Conservation (phyloP, 2,329 filamentous ascomycete species). For the Lomentospora prolificans region DNA sequence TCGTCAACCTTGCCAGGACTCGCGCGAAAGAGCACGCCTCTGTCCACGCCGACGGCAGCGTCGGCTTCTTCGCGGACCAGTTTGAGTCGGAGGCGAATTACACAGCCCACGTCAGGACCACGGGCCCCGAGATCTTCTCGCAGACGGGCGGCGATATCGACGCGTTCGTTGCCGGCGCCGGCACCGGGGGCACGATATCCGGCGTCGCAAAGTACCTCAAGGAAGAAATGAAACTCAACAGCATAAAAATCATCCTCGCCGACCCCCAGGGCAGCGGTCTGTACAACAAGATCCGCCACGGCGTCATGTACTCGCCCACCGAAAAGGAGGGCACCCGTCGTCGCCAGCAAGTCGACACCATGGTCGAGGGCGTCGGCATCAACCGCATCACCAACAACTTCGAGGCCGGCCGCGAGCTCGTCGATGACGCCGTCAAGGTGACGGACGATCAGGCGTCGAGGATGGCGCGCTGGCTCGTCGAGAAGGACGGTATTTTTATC, state of each 20-base stretch:
- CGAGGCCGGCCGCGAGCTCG: slow-evolving; percentile 71
- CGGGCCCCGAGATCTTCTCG: slow-evolving; percentile 78
- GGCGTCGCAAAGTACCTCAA: slow-evolving; percentile 81
- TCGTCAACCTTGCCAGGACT: slow-evolving; percentile 79
- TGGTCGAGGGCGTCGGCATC: slow-evolving; percentile 93
- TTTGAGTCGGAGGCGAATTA: slow-evolving; percentile 91
- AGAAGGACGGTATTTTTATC: slow-evolving; percentile 88
- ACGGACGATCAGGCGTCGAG: slow-evolving; percentile 78
- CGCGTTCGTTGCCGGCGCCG: slow-evolving; percentile 87
- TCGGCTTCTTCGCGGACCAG: slow-evolving; percentile 90
- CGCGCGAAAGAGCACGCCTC: slow-evolving; percentile 66
- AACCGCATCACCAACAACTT: slow-evolving; percentile 94
- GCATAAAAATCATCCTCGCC: slow-evolving; percentile 67
- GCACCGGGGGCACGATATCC: slow-evolving; percentile 87
- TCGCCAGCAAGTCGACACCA: slow-evolving; percentile 84
- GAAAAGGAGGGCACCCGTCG: slow-evolving; percentile 86
- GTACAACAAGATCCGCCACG: slow-evolving; percentile 84
- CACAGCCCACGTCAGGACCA: slow-evolving; percentile 69
- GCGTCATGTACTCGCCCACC: slow-evolving; percentile 87
- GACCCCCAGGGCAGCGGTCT: slow-evolving; percentile 92
- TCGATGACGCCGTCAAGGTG: slow-evolving; percentile 85
- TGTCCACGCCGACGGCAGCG: slow-evolving; percentile 43
- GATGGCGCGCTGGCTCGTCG: slow-evolving; percentile 96
- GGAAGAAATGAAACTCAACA: slow-evolving; percentile 46
- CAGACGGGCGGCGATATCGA: slow-evolving; percentile 69